A percentile compares a stretch with the other conserved stretches of the same genome.
phyloP scores from a whole-genome alignment of 2,329 filamentous ascomycete species.

The Sarocladium kiliense region DNA sequence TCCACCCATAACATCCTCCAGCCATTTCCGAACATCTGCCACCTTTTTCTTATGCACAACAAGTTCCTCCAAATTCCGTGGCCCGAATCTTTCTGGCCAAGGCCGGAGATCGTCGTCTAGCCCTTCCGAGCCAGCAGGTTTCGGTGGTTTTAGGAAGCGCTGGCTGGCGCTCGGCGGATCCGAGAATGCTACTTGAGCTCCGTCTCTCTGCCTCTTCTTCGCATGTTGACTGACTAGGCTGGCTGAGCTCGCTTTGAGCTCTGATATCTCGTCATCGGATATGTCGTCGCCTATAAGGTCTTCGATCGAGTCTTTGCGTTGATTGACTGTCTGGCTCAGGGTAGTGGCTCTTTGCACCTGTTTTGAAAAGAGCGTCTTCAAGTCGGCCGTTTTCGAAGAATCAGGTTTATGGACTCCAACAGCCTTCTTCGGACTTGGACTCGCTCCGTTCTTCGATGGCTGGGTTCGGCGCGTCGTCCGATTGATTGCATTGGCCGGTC shows the following conservation, averaged over 20 bases:
- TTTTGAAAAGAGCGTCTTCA: constrained; percentile 56
- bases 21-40: constrained; percentile 75
- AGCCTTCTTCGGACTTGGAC: constrained; percentile 33
- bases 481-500: constrained; percentile 17
- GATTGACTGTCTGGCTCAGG: constrained; percentile 23
- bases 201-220: constrained; percentile 44
- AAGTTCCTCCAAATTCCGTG: constrained; percentile 70
- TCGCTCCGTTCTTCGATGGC: constrained; percentile 23
- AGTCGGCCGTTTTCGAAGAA: constrained; percentile 49
- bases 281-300: constrained; percentile 52
- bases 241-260: constrained; percentile 41
- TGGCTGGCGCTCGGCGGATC: constrained; percentile 36
- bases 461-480: constrained; percentile 20
- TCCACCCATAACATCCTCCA: constrained; percentile 68
- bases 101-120: constrained; percentile 59
- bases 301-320: constrained; percentile 29
- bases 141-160: constrained; percentile 44
- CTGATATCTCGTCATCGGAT: constrained; percentile 52
- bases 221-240: constrained; percentile 54
- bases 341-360: constrained; percentile 47
- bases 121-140: constrained; percentile 20
- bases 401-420: constrained; percentile 38
- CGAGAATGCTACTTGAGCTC: constrained; percentile 17
- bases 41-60: constrained; percentile 96
- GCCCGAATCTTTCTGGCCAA: constrained; percentile 84